phyloP scores from a whole-genome alignment of 2,329 filamentous ascomycete genomes.

The Colletotrichum sidae region DNA sequence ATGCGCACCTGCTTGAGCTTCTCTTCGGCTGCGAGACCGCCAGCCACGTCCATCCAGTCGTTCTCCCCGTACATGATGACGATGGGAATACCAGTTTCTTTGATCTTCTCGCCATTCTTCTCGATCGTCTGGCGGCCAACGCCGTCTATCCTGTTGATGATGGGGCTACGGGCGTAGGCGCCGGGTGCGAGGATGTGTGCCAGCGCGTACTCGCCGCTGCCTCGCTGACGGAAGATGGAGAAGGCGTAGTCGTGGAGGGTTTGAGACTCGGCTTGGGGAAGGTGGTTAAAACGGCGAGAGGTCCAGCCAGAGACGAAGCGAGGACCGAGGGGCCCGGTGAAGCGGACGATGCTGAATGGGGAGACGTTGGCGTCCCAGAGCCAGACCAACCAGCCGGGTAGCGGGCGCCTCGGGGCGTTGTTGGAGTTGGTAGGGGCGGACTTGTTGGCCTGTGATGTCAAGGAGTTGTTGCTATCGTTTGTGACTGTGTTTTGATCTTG shows the following conservation, averaged over 20 bases:
- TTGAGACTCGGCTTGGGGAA: conserved; percentile 82
- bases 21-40: conserved; percentile 83
- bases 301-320: conserved; percentile 96
- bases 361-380: conserved; percentile 98
- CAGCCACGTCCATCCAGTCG: conserved; percentile 98
- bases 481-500: conserved; percentile 74
- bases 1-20: conserved; percentile 78
- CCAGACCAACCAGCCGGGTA: conserved; percentile 90
- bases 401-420: conserved; percentile 61
- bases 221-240: conserved; percentile 90
- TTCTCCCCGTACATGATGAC: conserved; percentile 97
- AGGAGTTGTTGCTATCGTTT: conserved; percentile 49
- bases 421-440: conserved; percentile 50
- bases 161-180: conserved; percentile 87
- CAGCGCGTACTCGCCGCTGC: conserved; percentile 93
- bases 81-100: conserved; percentile 79
- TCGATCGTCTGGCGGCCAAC: conserved; percentile 79
- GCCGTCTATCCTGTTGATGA: conserved; percentile 87
- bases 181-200: conserved; percentile 94
- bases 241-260: conserved; percentile 95
- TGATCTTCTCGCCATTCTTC: conserved; percentile 41
- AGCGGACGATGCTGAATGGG: conserved; percentile 90
- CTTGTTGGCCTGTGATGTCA: conserved; percentile 44
- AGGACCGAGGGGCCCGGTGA: conserved; percentile 89
- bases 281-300: conserved; percentile 88